Evolutionary conservation across 441 rosid genomes (phyloP), one percentile per base, ranked within the genome.

Genomic region (Omphalea diandra): DNA sequence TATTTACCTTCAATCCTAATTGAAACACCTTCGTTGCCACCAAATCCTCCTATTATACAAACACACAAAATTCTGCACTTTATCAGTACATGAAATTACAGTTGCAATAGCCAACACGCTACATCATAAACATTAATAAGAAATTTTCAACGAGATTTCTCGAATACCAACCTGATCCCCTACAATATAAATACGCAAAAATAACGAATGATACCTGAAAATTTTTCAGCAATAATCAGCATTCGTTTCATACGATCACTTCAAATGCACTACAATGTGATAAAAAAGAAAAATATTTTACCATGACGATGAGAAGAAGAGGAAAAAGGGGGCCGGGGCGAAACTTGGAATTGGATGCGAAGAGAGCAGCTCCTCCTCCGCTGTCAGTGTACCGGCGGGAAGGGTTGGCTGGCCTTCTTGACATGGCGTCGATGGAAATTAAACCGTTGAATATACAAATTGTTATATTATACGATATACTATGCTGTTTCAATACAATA

Each of bases 1-100:
- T n/a, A n/a, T n/a, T 65, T 78, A 85, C 86, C 88, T 85, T 77
- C 84, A 58, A 83, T 72, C 73, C 66, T 73, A 33, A 65, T 69
- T 63, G 76, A 29, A 63, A 63, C 68, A 38, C 58, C 53, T 53
- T 56, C 71, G 33, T 56, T 38, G 58, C 80, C 70, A 20, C 82
- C 82, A 67, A 70, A 60, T 70, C 76, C 68, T 26, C 82, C 87
- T 83, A 62, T 63, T 1, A 61, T 29, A 75, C n/a, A 52, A 27
- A 60, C 22, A 63, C 12, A n/a, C 6, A 24, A 66, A 32, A 5
- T 53, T 57, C 15, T 43, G 15, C 24, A 62, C 55, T 46, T 14
- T 63, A 36, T 32, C 61, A 73, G 20, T 32, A 6, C n/a, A n/a
- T n/a, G n/a, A 47, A 17, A 1, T 38, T 2, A 7, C 14, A 43